A percentile compares a stretch with the other conserved stretches of the same genome.
Evolutionary conservation across 163 green algal genomes (phyloP).

Genomic region (Volvox carteri): DNA sequence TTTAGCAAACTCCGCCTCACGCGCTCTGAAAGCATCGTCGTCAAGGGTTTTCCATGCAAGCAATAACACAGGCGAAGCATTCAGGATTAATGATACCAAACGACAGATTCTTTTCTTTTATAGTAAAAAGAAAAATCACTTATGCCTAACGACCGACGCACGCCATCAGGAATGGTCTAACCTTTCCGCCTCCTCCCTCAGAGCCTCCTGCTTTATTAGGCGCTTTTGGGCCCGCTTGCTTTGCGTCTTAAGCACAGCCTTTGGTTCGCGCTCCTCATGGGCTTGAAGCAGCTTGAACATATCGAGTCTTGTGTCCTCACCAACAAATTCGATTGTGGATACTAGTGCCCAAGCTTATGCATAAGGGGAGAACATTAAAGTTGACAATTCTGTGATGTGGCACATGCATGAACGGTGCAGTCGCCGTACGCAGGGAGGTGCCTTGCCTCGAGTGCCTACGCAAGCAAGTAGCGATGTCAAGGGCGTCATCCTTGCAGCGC

Average conservation of each 20-base stretch:
- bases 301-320: neutral
- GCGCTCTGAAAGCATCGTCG: neutral
- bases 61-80: neutral
- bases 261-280: slow-evolving; percentile 28
- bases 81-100: neutral
- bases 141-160: neutral
- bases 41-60: neutral
- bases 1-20: neutral
- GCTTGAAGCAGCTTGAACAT: slow-evolving; percentile 31
- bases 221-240: slow-evolving; percentile 41
- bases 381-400: too few species aligned
- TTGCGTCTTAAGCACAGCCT: neutral
- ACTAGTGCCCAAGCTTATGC: too few species aligned
- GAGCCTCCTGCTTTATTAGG: neutral
- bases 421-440: too few species aligned
- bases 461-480: too few species aligned
- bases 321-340: too few species aligned
- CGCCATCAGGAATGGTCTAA: neutral
- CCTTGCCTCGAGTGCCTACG: too few species aligned
- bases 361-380: too few species aligned
- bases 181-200: neutral
- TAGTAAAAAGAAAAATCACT: neutral
- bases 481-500: too few species aligned
- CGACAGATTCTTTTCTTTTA: neutral
- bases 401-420: too few species aligned